phyloP scores from a whole-genome alignment of 495 filamentous ascomycete genomes.

The Geoglossum glabrum region DNA sequence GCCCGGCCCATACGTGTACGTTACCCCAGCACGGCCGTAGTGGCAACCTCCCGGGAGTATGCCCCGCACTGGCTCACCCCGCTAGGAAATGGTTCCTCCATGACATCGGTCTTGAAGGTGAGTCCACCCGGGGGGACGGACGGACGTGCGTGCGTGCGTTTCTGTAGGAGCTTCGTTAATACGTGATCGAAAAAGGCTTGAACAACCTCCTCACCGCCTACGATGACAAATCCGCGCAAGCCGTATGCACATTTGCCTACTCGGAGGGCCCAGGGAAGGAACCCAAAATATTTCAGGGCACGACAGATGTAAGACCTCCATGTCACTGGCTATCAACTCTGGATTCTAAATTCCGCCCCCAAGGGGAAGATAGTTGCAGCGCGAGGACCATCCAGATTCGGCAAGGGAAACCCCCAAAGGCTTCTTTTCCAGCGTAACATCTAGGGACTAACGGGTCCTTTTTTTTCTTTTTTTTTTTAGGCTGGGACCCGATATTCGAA shows the following conservation, averaged over 20 bases:
- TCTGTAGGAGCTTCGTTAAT: neutral
- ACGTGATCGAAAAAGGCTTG: slow-evolving; percentile 34
- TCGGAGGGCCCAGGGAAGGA: slow-evolving; percentile 68
- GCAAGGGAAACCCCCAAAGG: slow-evolving; percentile 33
- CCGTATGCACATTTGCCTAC: slow-evolving; percentile 92
- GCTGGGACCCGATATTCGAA: slow-evolving; percentile 95
- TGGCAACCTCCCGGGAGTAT: neutral
- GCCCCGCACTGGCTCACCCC: neutral
- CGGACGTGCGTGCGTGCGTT: too few species aligned
- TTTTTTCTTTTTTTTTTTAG: slow-evolving; percentile 25
- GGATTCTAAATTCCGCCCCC: slow-evolving; percentile 4
- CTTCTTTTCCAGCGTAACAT: neutral
- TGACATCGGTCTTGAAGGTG: slow-evolving; percentile 36
- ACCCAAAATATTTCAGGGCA: slow-evolving; percentile 76
- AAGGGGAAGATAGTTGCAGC: slow-evolving; percentile 58
- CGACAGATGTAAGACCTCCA: slow-evolving; percentile 29
- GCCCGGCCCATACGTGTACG: slow-evolving; percentile 93
- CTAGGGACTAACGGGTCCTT: neutral
- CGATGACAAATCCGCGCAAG: slow-evolving; percentile 73
- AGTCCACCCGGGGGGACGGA: neutral
- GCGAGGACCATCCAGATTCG: slow-evolving; percentile 58
- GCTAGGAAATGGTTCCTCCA: slow-evolving; percentile 81
- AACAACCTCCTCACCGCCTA: slow-evolving; percentile 85
- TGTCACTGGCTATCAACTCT: neutral
- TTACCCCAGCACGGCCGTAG: neutral